These are phyloP conservation scores for Candida tibetensis DNA, from an alignment of 805 yeast species.

Conservation along the genomic window DNA sequence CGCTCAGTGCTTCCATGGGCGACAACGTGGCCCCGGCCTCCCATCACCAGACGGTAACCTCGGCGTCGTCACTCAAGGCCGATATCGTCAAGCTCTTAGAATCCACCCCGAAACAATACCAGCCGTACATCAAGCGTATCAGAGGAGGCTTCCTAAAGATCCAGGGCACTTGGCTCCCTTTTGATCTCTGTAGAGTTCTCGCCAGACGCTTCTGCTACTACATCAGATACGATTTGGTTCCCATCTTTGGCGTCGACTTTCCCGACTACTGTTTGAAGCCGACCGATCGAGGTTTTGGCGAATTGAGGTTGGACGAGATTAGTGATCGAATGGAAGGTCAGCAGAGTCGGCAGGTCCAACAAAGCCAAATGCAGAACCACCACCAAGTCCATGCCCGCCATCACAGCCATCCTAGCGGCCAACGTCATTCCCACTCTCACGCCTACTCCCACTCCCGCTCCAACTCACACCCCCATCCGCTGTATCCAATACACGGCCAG, in stretches of 20 bases:
- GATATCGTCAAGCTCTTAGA: constrained; percentile 74
- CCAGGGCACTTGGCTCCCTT: constrained; percentile 94
- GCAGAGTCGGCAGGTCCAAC: constrained; percentile 2
- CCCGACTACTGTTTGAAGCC: constrained; percentile 61
- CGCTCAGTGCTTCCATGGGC: constrained; percentile 18
- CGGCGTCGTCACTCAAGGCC: constrained; percentile 49
- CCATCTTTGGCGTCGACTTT: constrained; percentile 74
- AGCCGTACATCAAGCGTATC: constrained; percentile 63
- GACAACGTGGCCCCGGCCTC: constrained; percentile 2
- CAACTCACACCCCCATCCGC: no score
- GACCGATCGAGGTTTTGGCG: constrained; percentile 61
- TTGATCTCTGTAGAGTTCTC: constrained; percentile 58
- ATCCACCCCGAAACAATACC: constrained; percentile 57
- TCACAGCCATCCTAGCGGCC: background rate
- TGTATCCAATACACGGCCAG: no score
- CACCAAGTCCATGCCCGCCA: background rate
- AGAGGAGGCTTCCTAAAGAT: constrained; percentile 90
- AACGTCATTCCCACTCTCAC: no score
- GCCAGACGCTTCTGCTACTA: constrained; percentile 76
- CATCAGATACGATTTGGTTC: constrained; percentile 71
- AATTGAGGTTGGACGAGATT: constrained; percentile 44
- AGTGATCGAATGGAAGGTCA: no score
- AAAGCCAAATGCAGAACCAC: background rate
- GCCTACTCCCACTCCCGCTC: no score
- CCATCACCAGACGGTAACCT: constrained; percentile 1